Base-by-base conservation (phyloP, 2,329 filamentous ascomycete genomes). In the Trichoderma asperellum region DNA sequence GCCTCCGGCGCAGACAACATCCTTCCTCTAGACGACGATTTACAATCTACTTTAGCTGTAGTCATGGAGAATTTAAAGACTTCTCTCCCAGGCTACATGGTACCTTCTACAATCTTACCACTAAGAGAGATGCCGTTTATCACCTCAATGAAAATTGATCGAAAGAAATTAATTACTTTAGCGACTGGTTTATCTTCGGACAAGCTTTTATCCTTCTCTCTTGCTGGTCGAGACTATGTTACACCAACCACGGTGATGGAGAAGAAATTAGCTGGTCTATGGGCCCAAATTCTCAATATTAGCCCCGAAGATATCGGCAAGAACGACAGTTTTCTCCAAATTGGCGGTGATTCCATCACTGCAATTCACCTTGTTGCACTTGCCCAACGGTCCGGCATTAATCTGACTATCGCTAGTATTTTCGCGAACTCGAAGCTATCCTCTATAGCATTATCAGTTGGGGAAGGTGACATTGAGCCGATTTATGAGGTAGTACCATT, bases 291-390 rank as follows among this genome's bases (percentile, higher is more conserved):
- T 4, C 65, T 70, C 2, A 68, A 55, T 14, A 68, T 69, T 18
- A 10, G 27, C 4, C 2, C 65, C 8, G 5, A 53, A 0, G 24
- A 21, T n/a, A 63, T 70, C 18, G 10, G 65, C 27, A 58, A 16
- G 11, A 59, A 69, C n/a, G 69, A 80, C 70, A 78, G 77, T 73
- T 83, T 83, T 75, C 80, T 83, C 72, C 75, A 74, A 0, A 75
- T 83, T 1, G 81, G 81, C 0, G 81, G 83, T 8, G 81, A 84
- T 73, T 84, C 83, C 0, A 76, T 84, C 6, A 47, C 43, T 5
- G 49, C 69, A 0, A 70, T 70, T 16, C 65, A 59, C 24, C 43
- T 70, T 1, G 65, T 65, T 12, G n/a, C 49, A 2, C 52, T 64
- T 21, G 68, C 68, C 0, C 64, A 68, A 10, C 35, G 32, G 21